Percentiles rank a stretch among this genome's conserved stretches.
phyloP scores from a whole-genome alignment of 2,329 filamentous ascomycete species.

The Colletotrichum paranaense region DNA sequence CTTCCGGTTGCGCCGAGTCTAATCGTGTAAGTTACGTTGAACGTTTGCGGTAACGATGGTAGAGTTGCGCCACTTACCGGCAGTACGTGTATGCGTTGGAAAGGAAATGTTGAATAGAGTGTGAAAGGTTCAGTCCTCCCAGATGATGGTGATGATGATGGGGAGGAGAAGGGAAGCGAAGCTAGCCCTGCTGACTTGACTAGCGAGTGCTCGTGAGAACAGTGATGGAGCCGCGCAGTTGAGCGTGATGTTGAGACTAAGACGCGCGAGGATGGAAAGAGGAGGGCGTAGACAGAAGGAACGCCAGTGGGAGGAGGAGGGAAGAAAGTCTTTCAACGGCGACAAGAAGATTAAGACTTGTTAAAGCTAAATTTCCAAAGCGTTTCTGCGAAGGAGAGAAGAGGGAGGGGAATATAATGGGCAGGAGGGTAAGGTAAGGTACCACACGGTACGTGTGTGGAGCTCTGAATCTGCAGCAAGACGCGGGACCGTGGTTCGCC shows the following conservation, averaged over 20 bases:
- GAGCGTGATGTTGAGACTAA: not conserved
- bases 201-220: not conserved
- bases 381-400: slow-evolving; percentile 5
- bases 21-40: slow-evolving; percentile 27
- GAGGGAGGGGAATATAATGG: slow-evolving; percentile 13
- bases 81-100: not conserved
- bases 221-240: not conserved
- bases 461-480: slow-evolving; percentile 7
- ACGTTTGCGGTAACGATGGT: slow-evolving; percentile 4
- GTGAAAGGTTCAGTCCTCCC: not conserved
- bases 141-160: not conserved
- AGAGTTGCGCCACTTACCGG: slow-evolving; percentile 31
- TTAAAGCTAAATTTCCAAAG: slow-evolving; percentile 10
- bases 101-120: not conserved
- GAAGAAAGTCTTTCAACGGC: not conserved
- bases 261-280: not conserved
- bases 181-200: not conserved
- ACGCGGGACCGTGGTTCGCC: slow-evolving; percentile 7
- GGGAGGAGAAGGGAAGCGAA: not conserved
- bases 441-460: slow-evolving; percentile 12
- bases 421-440: slow-evolving; percentile 19
- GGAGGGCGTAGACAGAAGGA: not conserved
- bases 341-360: slow-evolving; percentile 1
- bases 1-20: slow-evolving; percentile 32
- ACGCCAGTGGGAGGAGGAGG: not conserved